A percentile compares a stretch with the other conserved stretches of the same genome.
These are phyloP conservation scores for Fonsecaea nubica DNA, from an alignment of 2,329 filamentous ascomycete genomes.

Conservation along the genomic window DNA sequence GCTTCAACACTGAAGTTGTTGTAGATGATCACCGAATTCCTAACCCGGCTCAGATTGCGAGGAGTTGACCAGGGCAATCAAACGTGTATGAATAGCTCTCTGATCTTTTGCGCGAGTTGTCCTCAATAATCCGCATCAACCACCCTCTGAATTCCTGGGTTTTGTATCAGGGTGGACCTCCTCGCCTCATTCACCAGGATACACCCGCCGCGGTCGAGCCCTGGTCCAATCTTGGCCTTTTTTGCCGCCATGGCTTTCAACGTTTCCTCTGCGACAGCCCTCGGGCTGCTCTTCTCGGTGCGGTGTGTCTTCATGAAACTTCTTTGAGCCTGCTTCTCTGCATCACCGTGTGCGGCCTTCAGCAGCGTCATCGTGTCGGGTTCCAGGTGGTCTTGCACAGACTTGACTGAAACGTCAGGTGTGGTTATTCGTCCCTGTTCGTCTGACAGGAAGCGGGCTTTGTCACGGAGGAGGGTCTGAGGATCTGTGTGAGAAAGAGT, in stretches of 20 bases:
- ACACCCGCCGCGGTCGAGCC: constrained; percentile 60
- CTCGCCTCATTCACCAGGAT: constrained; percentile 61
- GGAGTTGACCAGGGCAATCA: too few relatives aligned
- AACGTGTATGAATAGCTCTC: too few relatives aligned
- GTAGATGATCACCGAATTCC: too few relatives aligned
- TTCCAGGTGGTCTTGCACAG: constrained; percentile 42
- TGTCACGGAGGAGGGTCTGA: constrained; percentile 35
- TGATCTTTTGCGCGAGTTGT: not conserved
- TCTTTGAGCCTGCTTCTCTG: constrained; percentile 46
- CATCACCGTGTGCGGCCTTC: constrained; percentile 29
- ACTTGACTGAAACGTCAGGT: constrained; percentile 34
- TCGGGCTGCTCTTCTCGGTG: constrained; percentile 46
- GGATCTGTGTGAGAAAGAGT: constrained; percentile 39
- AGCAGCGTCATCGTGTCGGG: constrained; percentile 46
- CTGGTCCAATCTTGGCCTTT: constrained; percentile 60
- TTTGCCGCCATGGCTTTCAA: constrained; percentile 55
- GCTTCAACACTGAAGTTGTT: not conserved
- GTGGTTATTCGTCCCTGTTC: constrained; percentile 36
- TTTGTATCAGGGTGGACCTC: constrained; percentile 57
- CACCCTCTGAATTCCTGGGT: constrained; percentile 55
- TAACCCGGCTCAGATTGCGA: too few relatives aligned
- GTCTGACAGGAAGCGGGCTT: constrained; percentile 36
- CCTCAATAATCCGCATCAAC: constrained; percentile 38
- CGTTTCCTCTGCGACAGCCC: constrained; percentile 55
- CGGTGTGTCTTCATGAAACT: constrained; percentile 53